Base-by-base conservation (phyloP, 1,284 basidiomycete species). In the Boletus smithii region DNA sequence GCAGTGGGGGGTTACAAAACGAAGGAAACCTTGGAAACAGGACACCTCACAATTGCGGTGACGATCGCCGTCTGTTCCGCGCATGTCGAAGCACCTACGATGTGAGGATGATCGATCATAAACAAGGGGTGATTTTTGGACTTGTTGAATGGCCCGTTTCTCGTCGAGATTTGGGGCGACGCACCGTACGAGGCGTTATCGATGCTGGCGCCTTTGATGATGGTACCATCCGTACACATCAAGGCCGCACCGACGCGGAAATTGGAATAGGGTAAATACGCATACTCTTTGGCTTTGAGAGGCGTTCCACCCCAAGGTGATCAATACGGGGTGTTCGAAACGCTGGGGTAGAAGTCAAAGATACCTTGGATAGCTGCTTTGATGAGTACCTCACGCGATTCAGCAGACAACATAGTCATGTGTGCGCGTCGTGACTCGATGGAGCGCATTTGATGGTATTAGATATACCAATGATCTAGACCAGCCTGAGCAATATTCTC, bases 101-200 rank as follows among this genome's bases (percentile, higher is more conserved):
- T 26, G n/a, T n/a, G n/a, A n/a, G n/a, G n/a, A n/a, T n/a, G n/a
- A n/a, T n/a, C n/a, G n/a, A n/a, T n/a, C n/a, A n/a, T n/a, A n/a
- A n/a, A n/a, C n/a, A n/a, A n/a, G n/a, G n/a, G n/a, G n/a, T n/a
- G n/a, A n/a, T n/a, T n/a, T n/a, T n/a, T n/a, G n/a, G n/a, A n/a
- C n/a, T 26, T 10, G 26, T 26, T 26, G 26, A 26, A 26, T n/a
- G n/a, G n/a, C n/a, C n/a, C n/a, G n/a, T n/a, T n/a, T n/a, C n/a
- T n/a, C n/a, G n/a, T n/a, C n/a, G n/a, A n/a, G n/a, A n/a, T n/a
- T n/a, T 26, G 26, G 26, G 26, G 11, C 5, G 11, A 45, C 67
- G 24, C 44, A 88, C 93, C 88, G 63, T 92, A 94, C 0, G 89
- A 90, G 0, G 91, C 91, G 60, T 95, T 95, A 70, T 97, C 93